Evolutionary conservation across 1,139 yeast genomes (phyloP), one percentile per base, ranked within the genome.

Genomic region (Citeromyces hawaiiensis): DNA sequence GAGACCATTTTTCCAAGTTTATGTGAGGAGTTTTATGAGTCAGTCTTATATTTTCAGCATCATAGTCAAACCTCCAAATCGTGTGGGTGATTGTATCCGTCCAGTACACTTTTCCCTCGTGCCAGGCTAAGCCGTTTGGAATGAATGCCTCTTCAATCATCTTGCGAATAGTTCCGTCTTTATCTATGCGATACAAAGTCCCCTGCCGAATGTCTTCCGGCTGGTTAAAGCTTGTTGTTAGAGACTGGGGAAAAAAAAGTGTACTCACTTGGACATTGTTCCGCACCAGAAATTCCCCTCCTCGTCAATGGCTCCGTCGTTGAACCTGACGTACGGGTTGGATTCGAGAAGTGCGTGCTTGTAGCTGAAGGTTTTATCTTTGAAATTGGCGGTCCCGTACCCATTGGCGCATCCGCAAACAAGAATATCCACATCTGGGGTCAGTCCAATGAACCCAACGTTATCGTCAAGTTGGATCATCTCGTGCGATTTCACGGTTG

Each of bases 101-200:
- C 71, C 86, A 77, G 51, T 68, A 81, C 52, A 83, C 64, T 37
- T 60, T 59, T 34, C 63, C 66, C 9, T 67, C 64, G 35, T 67
- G 62, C 70, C 86, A 88, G 27, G 81, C 83, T 48, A 87, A 66
- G n/a, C 96, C 95, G 53, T 87, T 87, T 16, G 91, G 71, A 43
- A 82, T 79, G 33, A 56, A 55, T 32, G 69, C 58, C 19, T 61
- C 53, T 30, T 60, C 59, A 44, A 64, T 53, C 4, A 64, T 51
- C 30, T 48, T 45, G 9, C 51, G 46, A 11, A 23, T 23, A 7
- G 27, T 23, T 5, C 27, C 27, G 11, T 23, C 27, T 9, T 23
- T 7, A 9, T 9, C 11, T 11, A 23, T 11, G 8, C 27, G 27
- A 11, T 23, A 23, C 3, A 23, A 11, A 23, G 35, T 54, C 54